Percentiles rank a stretch among this genome's conserved stretches.
These are phyloP conservation scores for Fraxinus baroniana DNA, from an alignment of 305 asterid genomes.

Conservation along the genomic window DNA sequence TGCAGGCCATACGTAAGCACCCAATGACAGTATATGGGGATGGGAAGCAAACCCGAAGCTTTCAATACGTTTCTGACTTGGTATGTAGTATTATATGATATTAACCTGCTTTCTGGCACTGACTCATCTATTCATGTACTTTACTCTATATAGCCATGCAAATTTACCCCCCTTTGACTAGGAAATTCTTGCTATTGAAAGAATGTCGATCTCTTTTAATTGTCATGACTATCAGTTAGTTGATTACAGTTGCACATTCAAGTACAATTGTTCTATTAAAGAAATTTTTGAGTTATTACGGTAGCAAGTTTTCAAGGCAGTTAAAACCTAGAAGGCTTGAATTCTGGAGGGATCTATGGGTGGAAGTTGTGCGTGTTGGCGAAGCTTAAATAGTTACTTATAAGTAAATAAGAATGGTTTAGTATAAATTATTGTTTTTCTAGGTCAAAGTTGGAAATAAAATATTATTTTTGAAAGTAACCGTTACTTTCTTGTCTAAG, in stretches of 20 bases:
- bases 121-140: background rate
- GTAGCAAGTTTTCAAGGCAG: background rate
- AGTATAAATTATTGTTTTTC: background rate
- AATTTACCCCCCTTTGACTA: background rate
- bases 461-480: background rate
- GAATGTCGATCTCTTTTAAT: background rate
- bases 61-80: constrained; percentile 90
- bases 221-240: background rate
- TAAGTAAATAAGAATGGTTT: background rate
- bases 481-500: background rate
- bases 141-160: background rate
- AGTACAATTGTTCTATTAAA: background rate
- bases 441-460: background rate
- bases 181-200: background rate
- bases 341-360: background rate
- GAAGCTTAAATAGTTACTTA: background rate
- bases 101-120: background rate
- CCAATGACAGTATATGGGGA: constrained; percentile 92
- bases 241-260: background rate
- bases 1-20: constrained; percentile 86
- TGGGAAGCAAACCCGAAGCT: constrained; percentile 92
- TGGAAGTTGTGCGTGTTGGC: background rate
- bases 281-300: background rate
- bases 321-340: background rate
- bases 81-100: constrained; percentile 39